Evolutionary conservation across 768 basidiomycete species (phyloP), one percentile per base, ranked within the genome.

Genomic region (Lentinula lateritia): DNA sequence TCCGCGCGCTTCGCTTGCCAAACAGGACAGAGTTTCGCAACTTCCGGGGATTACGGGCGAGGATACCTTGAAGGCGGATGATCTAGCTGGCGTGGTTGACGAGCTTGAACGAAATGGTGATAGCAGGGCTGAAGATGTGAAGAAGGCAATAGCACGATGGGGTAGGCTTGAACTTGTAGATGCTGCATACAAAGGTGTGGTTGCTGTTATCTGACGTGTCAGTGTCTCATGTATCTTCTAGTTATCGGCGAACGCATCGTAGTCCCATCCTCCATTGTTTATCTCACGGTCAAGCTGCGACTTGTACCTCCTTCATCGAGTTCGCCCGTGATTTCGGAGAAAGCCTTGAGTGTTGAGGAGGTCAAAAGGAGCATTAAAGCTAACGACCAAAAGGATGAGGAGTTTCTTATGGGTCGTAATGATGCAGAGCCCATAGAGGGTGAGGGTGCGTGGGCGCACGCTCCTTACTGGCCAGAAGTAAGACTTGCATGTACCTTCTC

Each of bases 191-290:
- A 90, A 90, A 80, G 94, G 94, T 93, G 56, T 39, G 79, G 4
- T 15, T 6, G 16, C 28, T 35, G 63, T 61, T 38, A 16, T 15
- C 5, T 9, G 35, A 52, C 15, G 61, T 34, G 13, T n/a, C 42
- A 50, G 62, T 2, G 43, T 34, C 18, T 35, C 9, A 41, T 50
- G 5, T 28, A 43, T 46, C 20, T 34, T 12, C n/a, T 61, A 94
- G 95, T 99, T 57, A 91, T 93, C 63, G 96, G 92, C 58, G 97
- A 99, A 74, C 87, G 87, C 15, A 74, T 89, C 38, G 85, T 98
- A 39, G 90, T 92, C 0, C 95, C 96, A 0, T 89, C 90, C 2
- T 86, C 96, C 0, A 89, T 98, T 64, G 92, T 97, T 28, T 89
- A 87, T 68, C 83, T 98, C 43, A 79, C 91, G 35, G 83, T 96